Evolutionary conservation across 2,329 filamentous ascomycete genomes (phyloP).

Genomic region (Metarhizium album): DNA sequence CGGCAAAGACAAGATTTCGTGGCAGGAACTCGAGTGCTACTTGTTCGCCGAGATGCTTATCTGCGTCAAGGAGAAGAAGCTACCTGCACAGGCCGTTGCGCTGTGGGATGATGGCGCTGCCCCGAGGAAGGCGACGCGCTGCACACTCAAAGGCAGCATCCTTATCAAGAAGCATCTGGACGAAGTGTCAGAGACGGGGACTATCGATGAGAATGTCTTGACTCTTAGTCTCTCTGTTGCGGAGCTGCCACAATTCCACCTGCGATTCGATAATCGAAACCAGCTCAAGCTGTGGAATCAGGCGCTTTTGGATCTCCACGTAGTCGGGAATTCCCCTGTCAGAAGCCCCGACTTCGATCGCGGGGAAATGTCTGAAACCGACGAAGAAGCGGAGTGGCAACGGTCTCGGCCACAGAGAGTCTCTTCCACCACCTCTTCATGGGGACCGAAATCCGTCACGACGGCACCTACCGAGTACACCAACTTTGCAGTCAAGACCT

Average conservation of each 20-base stretch:
- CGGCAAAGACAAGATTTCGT: slow-evolving; percentile 90
- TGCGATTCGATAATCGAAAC: slow-evolving; percentile 73
- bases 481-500: slow-evolving; percentile 46
- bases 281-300: slow-evolving; percentile 88
- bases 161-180: slow-evolving; percentile 97
- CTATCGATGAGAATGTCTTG: slow-evolving; percentile 68
- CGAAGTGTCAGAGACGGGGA: slow-evolving; percentile 64
- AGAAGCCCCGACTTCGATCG: slow-evolving; percentile 70
- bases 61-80: slow-evolving; percentile 95
- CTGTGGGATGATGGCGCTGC: slow-evolving; percentile 55
- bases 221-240: slow-evolving; percentile 84
- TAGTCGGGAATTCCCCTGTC: slow-evolving; percentile 50
- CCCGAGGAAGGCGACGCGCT: slow-evolving; percentile 58
- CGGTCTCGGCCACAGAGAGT: slow-evolving; percentile 55
- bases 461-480: slow-evolving; percentile 92
- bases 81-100: slow-evolving; percentile 33
- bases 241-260: slow-evolving; percentile 88
- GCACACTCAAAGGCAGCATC: slow-evolving; percentile 92
- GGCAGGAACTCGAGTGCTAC: slow-evolving; percentile 97
- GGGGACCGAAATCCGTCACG: slow-evolving; percentile 71
- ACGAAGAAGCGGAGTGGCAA: slow-evolving; percentile 76
- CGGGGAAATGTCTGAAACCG: slow-evolving; percentile 65
- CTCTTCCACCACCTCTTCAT: slow-evolving; percentile 73
- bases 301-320: slow-evolving; percentile 73
- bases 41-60: slow-evolving; percentile 99